Percentiles rank a stretch among this genome's conserved stretches.
These are phyloP conservation scores for Penicillium chermesinum DNA, from an alignment of 495 filamentous ascomycete genomes.

Conservation along the genomic window DNA sequence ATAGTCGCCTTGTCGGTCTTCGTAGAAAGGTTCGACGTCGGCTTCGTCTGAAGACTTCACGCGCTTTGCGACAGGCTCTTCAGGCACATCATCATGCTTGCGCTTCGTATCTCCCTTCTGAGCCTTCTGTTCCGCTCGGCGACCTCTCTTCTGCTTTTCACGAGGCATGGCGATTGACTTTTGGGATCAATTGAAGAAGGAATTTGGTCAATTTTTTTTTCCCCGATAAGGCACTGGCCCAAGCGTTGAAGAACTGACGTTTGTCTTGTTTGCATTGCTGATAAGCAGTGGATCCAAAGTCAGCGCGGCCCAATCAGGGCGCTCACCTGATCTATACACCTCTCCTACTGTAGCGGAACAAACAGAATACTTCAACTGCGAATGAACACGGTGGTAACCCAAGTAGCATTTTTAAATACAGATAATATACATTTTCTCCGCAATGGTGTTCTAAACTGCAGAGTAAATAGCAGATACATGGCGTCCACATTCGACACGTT, in stretches of 20 bases:
- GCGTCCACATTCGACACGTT: slow-evolving; percentile 83
- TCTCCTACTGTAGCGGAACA: too few species aligned
- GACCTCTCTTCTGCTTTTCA: slow-evolving; percentile 64
- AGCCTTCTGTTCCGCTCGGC: slow-evolving; percentile 52
- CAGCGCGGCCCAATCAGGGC: too few species aligned
- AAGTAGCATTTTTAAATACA: slow-evolving; percentile 2
- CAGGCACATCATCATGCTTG: slow-evolving; percentile 38
- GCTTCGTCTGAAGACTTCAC: slow-evolving; percentile 28
- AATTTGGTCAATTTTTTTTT: slow-evolving; percentile 33
- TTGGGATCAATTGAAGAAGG: slow-evolving; percentile 3
- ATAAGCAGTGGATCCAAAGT: background rate
- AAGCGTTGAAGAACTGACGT: slow-evolving; percentile 32
- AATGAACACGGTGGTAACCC: background rate
- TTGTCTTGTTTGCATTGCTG: slow-evolving; percentile 26
- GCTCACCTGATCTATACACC: too few species aligned
- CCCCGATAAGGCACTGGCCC: slow-evolving; percentile 43
- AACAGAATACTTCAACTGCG: too few species aligned
- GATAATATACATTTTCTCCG: slow-evolving; percentile 24
- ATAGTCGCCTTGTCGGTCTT: slow-evolving; percentile 15
- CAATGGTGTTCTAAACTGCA: slow-evolving; percentile 14
- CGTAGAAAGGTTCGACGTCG: slow-evolving; percentile 9
- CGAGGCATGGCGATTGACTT: slow-evolving; percentile 38
- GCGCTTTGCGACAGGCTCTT: slow-evolving; percentile 36
- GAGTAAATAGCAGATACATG: slow-evolving; percentile 78
- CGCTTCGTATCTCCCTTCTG: slow-evolving; percentile 41